phyloP scores from a whole-genome alignment of 257 asterid genomes.

The Craterostigma plantagineum region DNA sequence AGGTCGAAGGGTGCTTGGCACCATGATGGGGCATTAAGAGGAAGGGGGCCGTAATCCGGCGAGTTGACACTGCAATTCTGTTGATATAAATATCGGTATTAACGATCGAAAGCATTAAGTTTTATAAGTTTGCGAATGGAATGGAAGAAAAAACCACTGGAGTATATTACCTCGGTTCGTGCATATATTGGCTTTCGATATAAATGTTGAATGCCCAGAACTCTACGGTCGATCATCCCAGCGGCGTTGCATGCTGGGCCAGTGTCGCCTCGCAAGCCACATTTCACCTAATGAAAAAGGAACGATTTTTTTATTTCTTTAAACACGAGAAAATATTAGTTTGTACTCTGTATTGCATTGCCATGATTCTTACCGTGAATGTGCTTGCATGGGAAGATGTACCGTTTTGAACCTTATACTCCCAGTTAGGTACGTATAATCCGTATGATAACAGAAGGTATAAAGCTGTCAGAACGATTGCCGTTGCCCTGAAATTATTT shows the following conservation, averaged over 20 bases:
- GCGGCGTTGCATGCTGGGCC: constrained; percentile 67
- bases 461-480: constrained; percentile 19
- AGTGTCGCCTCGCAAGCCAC: constrained; percentile 45
- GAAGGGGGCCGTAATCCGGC: constrained; percentile 64
- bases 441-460: constrained; percentile 37
- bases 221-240: constrained; percentile 53
- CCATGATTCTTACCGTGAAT: constrained; percentile 13
- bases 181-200: constrained; percentile 40
- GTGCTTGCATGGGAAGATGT: constrained; percentile 18
- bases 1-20: constrained; percentile 67
- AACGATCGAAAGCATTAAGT: background rate
- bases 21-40: constrained; percentile 58
- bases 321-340: background rate
- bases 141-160: background rate
- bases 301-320: background rate
- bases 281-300: constrained; percentile 28
- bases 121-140: background rate
- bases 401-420: constrained; percentile 24
- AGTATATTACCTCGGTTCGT: constrained; percentile 23
- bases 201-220: constrained; percentile 43
- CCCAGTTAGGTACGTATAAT: constrained; percentile 45
- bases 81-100: background rate
- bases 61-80: constrained; percentile 62
- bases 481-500: constrained; percentile 25
- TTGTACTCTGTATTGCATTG: background rate